These are phyloP conservation scores for Scalesia atractyloides DNA, from an alignment of 129 eudicot genomes.

Conservation along the genomic window DNA sequence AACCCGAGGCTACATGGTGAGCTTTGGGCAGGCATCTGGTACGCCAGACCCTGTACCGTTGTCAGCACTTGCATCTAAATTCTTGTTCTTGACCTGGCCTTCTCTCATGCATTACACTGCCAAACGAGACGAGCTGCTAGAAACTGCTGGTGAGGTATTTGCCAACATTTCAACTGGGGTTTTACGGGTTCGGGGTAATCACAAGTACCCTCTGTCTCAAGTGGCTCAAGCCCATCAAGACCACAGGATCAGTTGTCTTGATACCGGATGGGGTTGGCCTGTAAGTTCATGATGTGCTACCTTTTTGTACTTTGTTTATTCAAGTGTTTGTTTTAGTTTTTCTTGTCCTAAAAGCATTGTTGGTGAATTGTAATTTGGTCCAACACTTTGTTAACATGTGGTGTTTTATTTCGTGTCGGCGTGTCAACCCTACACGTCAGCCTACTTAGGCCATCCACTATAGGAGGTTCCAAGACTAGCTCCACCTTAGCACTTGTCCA, in stretches of 20 bases:
- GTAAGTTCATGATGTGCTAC: constrained; percentile 8
- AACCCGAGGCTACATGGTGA: constrained; percentile 66
- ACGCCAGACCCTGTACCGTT: constrained; percentile 64
- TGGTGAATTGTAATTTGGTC: neutral
- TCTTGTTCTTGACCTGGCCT: constrained; percentile 69
- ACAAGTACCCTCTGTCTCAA: constrained; percentile 64
- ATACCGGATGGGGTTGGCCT: constrained; percentile 58
- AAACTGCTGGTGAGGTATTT: constrained; percentile 69
- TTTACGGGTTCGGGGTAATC: constrained; percentile 66
- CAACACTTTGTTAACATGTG: too few relatives aligned
- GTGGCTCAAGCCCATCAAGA: constrained; percentile 72
- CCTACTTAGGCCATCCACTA: too few relatives aligned
- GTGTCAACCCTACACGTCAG: neutral
- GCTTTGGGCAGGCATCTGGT: constrained; percentile 78
- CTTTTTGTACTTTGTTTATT: neutral
- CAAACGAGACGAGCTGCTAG: constrained; percentile 67
- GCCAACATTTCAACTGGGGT: constrained; percentile 53
- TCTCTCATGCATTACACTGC: constrained; percentile 62
- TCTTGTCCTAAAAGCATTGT: neutral
- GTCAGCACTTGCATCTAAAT: constrained; percentile 61
- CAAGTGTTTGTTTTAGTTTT: neutral
- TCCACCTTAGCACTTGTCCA: too few relatives aligned
- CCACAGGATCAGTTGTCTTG: constrained; percentile 69
- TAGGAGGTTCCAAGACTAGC: too few relatives aligned
- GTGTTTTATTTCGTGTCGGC: too few relatives aligned